A percentile compares a stretch with the other conserved stretches of the same genome.
Conservation (phyloP, 2,329 filamentous ascomycete genomes). For the Elsinoe arachidis region DNA sequence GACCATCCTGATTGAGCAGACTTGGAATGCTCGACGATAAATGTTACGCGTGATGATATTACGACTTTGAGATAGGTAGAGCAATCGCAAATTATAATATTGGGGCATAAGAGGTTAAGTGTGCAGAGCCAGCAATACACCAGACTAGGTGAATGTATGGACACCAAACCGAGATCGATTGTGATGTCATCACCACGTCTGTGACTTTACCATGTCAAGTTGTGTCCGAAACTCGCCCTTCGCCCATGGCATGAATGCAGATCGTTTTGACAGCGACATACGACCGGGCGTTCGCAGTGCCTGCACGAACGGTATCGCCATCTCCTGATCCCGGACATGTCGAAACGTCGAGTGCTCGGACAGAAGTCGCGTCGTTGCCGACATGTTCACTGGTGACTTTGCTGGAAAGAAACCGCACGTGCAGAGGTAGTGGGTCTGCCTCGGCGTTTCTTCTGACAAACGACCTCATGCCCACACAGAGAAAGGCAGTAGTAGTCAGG, state of each 20-base stretch:
- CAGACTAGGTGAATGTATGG: too few species aligned
- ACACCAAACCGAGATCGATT: background rate
- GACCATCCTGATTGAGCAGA: slow-evolving; percentile 35
- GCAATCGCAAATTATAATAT: slow-evolving; percentile 48
- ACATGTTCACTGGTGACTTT: background rate
- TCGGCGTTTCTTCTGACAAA: background rate
- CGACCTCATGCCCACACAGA: background rate
- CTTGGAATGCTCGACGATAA: slow-evolving; percentile 1
- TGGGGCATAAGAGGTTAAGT: slow-evolving; percentile 42
- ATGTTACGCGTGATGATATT: background rate
- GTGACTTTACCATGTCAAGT: background rate
- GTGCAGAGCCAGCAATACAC: too few species aligned
- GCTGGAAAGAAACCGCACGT: background rate
- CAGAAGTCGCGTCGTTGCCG: too few species aligned
- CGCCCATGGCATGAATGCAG: background rate
- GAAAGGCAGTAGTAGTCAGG: background rate
- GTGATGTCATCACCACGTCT: slow-evolving; percentile 6
- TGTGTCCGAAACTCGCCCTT: background rate
- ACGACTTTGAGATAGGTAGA: background rate
- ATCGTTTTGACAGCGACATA: background rate
- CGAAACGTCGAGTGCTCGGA: too few species aligned
- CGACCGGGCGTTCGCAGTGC: too few species aligned
- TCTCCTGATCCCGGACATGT: too few species aligned
- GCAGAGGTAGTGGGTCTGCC: background rate
- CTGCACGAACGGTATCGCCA: too few species aligned